Percentiles rank a stretch among this genome's conserved stretches.
phyloP scores from a whole-genome alignment of 257 asterid species.

The Nemophila menziesii region DNA sequence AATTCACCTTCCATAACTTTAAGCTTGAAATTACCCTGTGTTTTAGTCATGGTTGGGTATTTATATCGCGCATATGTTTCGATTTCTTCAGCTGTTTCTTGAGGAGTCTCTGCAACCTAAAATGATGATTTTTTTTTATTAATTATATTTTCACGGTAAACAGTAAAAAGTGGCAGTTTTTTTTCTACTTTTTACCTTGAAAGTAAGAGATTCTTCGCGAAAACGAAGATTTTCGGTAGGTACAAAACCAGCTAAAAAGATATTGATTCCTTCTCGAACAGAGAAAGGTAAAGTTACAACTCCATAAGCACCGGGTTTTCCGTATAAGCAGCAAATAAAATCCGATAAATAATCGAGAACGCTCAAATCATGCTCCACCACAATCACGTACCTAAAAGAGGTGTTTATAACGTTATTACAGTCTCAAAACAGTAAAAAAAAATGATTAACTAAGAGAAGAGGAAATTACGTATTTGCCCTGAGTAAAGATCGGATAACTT shows the following conservation, averaged over 20 bases:
- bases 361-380: slow-evolving; percentile 96
- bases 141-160: too few species aligned
- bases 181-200: slow-evolving; percentile 44
- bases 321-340: slow-evolving; percentile 95
- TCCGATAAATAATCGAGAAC: slow-evolving; percentile 91
- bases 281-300: slow-evolving; percentile 96
- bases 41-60: slow-evolving; percentile 85
- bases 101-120: slow-evolving; percentile 93
- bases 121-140: slow-evolving; percentile 1
- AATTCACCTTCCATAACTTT: slow-evolving; percentile 94
- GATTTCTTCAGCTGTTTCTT: slow-evolving; percentile 85
- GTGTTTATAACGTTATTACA: too few species aligned
- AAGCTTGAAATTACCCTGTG: slow-evolving; percentile 91
- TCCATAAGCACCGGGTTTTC: slow-evolving; percentile 94
- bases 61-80: slow-evolving; percentile 78
- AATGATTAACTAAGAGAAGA: slow-evolving; percentile 5
- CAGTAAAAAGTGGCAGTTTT: slow-evolving; percentile 1
- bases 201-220: slow-evolving; percentile 85
- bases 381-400: too few species aligned
- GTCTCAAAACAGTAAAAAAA: background rate
- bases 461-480: slow-evolving; percentile 60
- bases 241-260: slow-evolving; percentile 88
- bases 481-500: slow-evolving; percentile 88
- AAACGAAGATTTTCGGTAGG: slow-evolving; percentile 92
- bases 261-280: slow-evolving; percentile 95